Evolutionary conservation across 148 eudicot genomes (phyloP), one percentile per base, ranked within the genome.

Genomic region (Chenopodium album): DNA sequence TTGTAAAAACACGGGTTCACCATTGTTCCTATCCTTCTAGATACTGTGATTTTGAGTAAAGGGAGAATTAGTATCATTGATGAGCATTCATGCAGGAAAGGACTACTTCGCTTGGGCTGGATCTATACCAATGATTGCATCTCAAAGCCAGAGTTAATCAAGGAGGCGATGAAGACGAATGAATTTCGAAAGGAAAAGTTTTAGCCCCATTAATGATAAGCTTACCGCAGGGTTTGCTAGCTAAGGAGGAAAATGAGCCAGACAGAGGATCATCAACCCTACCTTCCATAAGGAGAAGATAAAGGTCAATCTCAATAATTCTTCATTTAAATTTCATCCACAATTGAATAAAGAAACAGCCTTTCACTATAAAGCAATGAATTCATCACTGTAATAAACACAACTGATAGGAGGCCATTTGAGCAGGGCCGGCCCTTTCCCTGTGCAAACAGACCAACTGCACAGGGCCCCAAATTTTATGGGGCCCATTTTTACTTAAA

Each of bases 191-290:
- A 77, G 72, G 63, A 71, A 1, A 63, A 62, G 20, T 0, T 22
- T 22, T 16, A 71, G 71, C 8, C 81, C 85, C 52, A 62, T 71
- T 10, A 13, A 34, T 29, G 73, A 46, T 32, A 71, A 82, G 81
- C 77, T 82, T 28, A 71, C 78, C 28, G 59, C 77, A 0, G 85
- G 85, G 11, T 7, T 77, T 46, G 73, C 72, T 20, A 77, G 23
- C 20, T 72, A 70, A 31, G 81, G 81, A 0, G 78, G 78, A 20
- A 72, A 77, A 62, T 82, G 85, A 81, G 81, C 77, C 10, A 48
- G 78, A 72, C 85, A 82, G 16, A 82, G 71, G 73, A 71, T 82
- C 41, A 76, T 82, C 12, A 82, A 56, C 84, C 84, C 85, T n/a
- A 77, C 81, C 44, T 82, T 82, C 34, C 81, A 82, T 32, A 20